Evolutionary conservation across 495 filamentous ascomycete species (phyloP).

Genomic region (Glonium stellatum): DNA sequence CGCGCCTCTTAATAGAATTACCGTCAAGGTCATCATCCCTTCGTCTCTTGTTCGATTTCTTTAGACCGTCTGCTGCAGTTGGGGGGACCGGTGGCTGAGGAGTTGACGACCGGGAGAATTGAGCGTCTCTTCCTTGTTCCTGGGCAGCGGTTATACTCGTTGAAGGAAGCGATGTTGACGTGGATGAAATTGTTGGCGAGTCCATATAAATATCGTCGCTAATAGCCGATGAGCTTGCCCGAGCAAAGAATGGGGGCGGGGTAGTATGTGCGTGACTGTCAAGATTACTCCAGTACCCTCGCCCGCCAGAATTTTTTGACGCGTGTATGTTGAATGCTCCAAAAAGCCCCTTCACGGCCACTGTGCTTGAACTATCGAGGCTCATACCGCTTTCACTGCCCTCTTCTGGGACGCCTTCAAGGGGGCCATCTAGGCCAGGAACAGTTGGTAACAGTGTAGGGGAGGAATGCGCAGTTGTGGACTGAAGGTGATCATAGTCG

Average conservation of each 20-base stretch:
- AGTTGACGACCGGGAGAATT: slow-evolving; percentile 45
- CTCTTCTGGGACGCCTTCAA: slow-evolving; percentile 56
- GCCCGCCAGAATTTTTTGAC: slow-evolving; percentile 60
- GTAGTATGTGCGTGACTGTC: slow-evolving; percentile 43
- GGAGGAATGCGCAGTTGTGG: slow-evolving; percentile 46
- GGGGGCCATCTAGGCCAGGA: slow-evolving; percentile 30
- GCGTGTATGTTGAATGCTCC: slow-evolving; percentile 63
- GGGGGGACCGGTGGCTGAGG: slow-evolving; percentile 39
- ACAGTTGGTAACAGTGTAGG: slow-evolving; percentile 36
- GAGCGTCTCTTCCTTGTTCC: slow-evolving; percentile 5
- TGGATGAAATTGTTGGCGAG: slow-evolving; percentile 48
- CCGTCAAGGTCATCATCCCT: slow-evolving; percentile 90
- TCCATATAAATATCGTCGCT: slow-evolving; percentile 76
- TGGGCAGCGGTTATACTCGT: slow-evolving; percentile 27
- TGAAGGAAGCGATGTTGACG: slow-evolving; percentile 21
- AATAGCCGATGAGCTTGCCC: slow-evolving; percentile 53
- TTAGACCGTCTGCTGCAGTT: slow-evolving; percentile 59
- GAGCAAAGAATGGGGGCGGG: slow-evolving; percentile 55
- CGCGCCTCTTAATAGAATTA: slow-evolving; percentile 81
- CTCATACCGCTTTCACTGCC: slow-evolving; percentile 45
- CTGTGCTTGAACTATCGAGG: slow-evolving; percentile 34
- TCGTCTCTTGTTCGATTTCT: slow-evolving; percentile 61
- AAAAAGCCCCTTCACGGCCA: slow-evolving; percentile 24
- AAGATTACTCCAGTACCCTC: slow-evolving; percentile 75
- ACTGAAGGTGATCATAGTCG: slow-evolving; percentile 40